Conservation (phyloP, 1,284 basidiomycete species). For the Fomitopsis betulina region DNA sequence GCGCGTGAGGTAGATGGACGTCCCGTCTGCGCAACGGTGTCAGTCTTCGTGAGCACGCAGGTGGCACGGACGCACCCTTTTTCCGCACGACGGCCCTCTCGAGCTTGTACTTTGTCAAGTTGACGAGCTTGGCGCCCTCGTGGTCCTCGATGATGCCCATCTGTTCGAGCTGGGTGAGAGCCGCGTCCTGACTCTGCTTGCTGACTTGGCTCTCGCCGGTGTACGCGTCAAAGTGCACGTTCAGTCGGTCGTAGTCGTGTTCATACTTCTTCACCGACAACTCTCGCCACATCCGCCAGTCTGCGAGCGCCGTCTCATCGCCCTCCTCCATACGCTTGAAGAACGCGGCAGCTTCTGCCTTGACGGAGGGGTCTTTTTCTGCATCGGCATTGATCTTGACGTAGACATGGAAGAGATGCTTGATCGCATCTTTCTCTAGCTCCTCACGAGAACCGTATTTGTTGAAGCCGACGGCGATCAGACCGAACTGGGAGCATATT, state of each 20-base stretch:
- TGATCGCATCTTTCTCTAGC: conserved; percentile 88
- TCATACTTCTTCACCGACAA: conserved; percentile 90
- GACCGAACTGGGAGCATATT: conserved; percentile 54
- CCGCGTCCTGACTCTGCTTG: conserved; percentile 73
- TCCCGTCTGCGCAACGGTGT: conserved; percentile 65
- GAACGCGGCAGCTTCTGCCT: conserved; percentile 82
- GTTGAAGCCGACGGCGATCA: conserved; percentile 92
- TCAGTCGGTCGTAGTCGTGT: conserved; percentile 87
- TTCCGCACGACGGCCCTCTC: conserved; percentile 91
- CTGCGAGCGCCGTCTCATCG: conserved; percentile 75
- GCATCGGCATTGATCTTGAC: conserved; percentile 92
- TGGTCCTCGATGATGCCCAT: conserved; percentile 52
- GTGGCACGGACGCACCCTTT: conserved; percentile 48
- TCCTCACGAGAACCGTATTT: conserved; percentile 86
- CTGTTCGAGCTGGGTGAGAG: conserved; percentile 57
- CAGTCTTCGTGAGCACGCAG: background rate
- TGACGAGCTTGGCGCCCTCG: conserved; percentile 75
- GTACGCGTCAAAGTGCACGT: conserved; percentile 93
- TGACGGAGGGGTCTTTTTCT: conserved; percentile 66
- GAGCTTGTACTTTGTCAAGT: conserved; percentile 86
- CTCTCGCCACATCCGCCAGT: conserved; percentile 94
- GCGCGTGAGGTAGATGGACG: conserved; percentile 97
- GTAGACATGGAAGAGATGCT: conserved; percentile 93
- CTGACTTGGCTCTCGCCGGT: conserved; percentile 91
- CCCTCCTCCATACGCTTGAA: conserved; percentile 98